These are phyloP conservation scores for Naegleria fowleri DNA, from an alignment of 208 protist species.

Conservation along the genomic window DNA sequence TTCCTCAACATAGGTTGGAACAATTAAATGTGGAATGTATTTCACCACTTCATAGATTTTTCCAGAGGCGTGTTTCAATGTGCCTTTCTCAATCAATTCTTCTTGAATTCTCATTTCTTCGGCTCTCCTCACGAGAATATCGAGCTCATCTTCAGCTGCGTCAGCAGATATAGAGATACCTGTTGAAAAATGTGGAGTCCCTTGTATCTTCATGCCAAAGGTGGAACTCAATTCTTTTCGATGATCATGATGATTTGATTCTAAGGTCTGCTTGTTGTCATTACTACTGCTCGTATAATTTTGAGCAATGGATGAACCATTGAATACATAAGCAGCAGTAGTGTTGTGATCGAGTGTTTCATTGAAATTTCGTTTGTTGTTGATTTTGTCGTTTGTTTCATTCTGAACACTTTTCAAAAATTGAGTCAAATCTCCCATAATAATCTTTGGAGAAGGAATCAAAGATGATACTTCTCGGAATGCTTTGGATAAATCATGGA, in stretches of 20 bases:
- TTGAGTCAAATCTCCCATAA: too few relatives aligned
- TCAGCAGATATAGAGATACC: not conserved
- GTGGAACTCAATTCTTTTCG: too few relatives aligned
- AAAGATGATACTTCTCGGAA: not conserved
- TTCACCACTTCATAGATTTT: constrained; percentile 21
- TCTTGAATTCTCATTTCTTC: constrained; percentile 26
- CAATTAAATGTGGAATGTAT: constrained; percentile 27
- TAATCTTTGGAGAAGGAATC: not conserved
- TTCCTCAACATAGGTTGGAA: constrained; percentile 23
- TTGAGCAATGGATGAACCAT: not conserved
- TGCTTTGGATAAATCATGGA: not conserved
- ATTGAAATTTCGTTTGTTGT: too few relatives aligned
- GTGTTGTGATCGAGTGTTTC: too few relatives aligned
- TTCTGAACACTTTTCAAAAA: too few relatives aligned
- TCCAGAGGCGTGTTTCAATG: not conserved
- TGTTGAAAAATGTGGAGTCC: not conserved
- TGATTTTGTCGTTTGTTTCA: too few relatives aligned
- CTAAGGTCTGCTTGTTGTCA: too few relatives aligned
- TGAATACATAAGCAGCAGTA: too few relatives aligned
- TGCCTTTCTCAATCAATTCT: not conserved
- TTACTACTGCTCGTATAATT: not conserved
- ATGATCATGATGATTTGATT: too few relatives aligned
- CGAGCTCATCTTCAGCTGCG: constrained; percentile 22
- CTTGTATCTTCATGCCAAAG: not conserved
- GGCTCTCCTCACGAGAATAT: constrained; percentile 14